Evolutionary conservation across 306 rosid species (phyloP).

Genomic region (Senna siamea): DNA sequence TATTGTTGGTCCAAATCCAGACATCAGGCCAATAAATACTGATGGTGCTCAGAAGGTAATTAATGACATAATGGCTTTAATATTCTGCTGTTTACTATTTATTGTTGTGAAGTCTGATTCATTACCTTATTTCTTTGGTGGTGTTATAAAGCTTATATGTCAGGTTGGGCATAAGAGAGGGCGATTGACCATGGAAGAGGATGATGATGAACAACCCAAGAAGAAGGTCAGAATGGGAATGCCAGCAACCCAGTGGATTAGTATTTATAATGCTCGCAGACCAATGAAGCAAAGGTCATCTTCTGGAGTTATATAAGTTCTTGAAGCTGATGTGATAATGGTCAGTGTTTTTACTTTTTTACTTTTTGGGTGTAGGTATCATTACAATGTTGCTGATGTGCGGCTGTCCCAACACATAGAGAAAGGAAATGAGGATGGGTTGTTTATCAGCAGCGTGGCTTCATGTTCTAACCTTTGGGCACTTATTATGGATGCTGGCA

Average conservation of each 20-base stretch:
- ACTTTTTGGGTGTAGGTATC: conserved; percentile 53
- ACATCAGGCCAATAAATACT: conserved; percentile 71
- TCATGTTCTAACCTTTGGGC: conserved; percentile 74
- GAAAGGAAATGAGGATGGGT: conserved; percentile 69
- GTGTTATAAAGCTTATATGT: conserved; percentile 56
- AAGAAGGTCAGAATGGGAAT: conserved; percentile 74
- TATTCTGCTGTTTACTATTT: background rate
- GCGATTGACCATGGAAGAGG: conserved; percentile 59
- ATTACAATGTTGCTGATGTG: conserved; percentile 72
- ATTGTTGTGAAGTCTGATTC: conserved; percentile 28
- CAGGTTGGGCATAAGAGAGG: conserved; percentile 68
- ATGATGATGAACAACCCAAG: conserved; percentile 71
- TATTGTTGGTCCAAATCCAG: conserved; percentile 68
- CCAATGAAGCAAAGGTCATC: conserved; percentile 80
- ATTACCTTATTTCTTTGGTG: background rate
- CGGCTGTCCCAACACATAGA: conserved; percentile 73
- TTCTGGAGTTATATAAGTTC: background rate
- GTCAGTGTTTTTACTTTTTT: background rate
- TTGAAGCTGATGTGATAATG: background rate
- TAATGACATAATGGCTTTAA: background rate
- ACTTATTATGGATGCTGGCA: conserved; percentile 82
- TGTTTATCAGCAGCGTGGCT: conserved; percentile 63
- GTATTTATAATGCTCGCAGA: conserved; percentile 68
- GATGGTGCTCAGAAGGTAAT: conserved; percentile 81
- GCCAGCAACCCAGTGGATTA: conserved; percentile 80